Percentiles rank a stretch among this genome's conserved stretches.
Conservation (phyloP, 1,284 basidiomycete species). For the Rhodotorula sp. region DNA sequence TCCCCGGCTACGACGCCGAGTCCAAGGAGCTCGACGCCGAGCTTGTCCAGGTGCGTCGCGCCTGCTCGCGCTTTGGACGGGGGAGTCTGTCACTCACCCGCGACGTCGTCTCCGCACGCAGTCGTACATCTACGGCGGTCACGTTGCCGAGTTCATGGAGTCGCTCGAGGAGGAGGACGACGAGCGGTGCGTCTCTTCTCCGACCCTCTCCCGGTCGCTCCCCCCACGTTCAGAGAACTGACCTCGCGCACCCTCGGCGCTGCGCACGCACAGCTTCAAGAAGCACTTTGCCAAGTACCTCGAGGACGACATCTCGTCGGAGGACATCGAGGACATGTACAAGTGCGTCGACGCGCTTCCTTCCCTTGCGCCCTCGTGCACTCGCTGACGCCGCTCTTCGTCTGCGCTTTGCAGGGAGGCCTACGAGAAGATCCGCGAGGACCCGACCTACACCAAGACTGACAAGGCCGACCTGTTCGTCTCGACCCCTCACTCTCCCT, state of each 20-base stretch:
- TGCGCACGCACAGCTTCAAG: conserved; percentile 77
- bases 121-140: conserved; percentile 95
- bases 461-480: conserved; percentile 65
- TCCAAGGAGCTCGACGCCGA: conserved; percentile 92
- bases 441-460: conserved; percentile 85
- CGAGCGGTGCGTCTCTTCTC: not conserved
- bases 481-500: too few species aligned
- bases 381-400: not conserved
- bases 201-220: not conserved
- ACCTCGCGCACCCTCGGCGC: not conserved
- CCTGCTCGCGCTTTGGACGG: not conserved
- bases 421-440: conserved; percentile 81
- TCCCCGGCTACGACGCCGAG: conserved; percentile 97
- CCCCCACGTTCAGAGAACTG: not conserved
- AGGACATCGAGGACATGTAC: conserved; percentile 97
- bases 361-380: not conserved
- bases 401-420: conserved; percentile 36
- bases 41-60: conserved; percentile 55
- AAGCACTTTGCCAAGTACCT: conserved; percentile 94
- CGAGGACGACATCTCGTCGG: conserved; percentile 90
- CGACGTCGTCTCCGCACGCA: conserved; percentile 53
- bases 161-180: conserved; percentile 90
- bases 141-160: conserved; percentile 99
- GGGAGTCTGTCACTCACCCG: too few species aligned
- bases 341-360: conserved; percentile 47